A percentile compares a stretch with the other conserved stretches of the same genome.
phyloP scores from a whole-genome alignment of 2,329 filamentous ascomycete genomes.

The Sporothrix schenckii region DNA sequence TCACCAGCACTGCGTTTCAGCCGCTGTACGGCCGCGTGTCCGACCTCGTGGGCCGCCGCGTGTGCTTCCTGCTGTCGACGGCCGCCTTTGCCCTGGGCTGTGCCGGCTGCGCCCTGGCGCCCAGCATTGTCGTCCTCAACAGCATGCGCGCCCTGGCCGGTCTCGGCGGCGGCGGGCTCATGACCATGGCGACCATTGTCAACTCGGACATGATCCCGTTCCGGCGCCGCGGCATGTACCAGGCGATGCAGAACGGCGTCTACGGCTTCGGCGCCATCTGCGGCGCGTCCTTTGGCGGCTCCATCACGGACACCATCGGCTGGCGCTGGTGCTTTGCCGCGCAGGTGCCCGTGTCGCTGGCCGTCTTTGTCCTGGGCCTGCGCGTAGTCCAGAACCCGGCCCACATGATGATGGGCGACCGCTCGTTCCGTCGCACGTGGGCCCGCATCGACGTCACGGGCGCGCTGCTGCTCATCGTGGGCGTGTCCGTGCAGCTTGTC shows the following conservation, averaged over 20 bases:
- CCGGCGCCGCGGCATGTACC: slow-evolving; percentile 71
- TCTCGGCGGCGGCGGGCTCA: slow-evolving; percentile 73
- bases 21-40: slow-evolving; percentile 59
- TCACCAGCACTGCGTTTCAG: slow-evolving; percentile 74
- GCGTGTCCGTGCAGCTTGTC: slow-evolving; percentile 60
- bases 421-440: slow-evolving; percentile 49
- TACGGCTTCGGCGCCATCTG: slow-evolving; percentile 67
- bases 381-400: slow-evolving; percentile 20
- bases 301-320: slow-evolving; percentile 65
- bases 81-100: slow-evolving; percentile 43
- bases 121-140: slow-evolving; percentile 58
- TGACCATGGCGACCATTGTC: slow-evolving; percentile 71
- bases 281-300: slow-evolving; percentile 71
- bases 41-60: slow-evolving; percentile 67
- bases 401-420: slow-evolving; percentile 30
- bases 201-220: slow-evolving; percentile 72
- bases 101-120: slow-evolving; percentile 58
- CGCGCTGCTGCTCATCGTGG: slow-evolving; percentile 59
- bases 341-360: slow-evolving; percentile 61
- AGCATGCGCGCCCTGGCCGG: slow-evolving; percentile 51
- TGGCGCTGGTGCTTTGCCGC: slow-evolving; percentile 70
- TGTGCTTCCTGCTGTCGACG: slow-evolving; percentile 63
- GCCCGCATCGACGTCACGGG: slow-evolving; percentile 61
- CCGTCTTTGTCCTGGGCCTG: slow-evolving; percentile 48
- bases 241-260: slow-evolving; percentile 72